Percentiles rank a stretch among this genome's conserved stretches.
These are phyloP conservation scores for Botrytis fabae DNA, from an alignment of 2,329 filamentous ascomycete species.

Conservation along the genomic window DNA sequence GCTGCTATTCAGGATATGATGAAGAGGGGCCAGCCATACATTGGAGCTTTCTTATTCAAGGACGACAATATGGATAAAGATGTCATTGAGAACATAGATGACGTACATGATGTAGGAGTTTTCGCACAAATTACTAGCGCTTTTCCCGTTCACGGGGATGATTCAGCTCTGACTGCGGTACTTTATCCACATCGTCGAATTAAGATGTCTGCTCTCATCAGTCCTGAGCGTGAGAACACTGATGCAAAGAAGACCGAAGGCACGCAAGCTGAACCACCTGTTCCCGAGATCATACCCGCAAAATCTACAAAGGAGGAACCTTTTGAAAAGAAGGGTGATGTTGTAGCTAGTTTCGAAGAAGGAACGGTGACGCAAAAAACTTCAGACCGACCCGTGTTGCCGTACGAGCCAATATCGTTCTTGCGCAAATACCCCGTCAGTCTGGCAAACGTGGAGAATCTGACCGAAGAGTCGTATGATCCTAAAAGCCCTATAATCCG, in stretches of 20 bases:
- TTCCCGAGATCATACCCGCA: conserved; percentile 60
- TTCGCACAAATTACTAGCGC: conserved; percentile 98
- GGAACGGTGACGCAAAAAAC: conserved; percentile 60
- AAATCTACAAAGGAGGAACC: conserved; percentile 56
- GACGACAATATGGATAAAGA: conserved; percentile 94
- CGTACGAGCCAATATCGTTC: conserved; percentile 88
- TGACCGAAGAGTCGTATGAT: conserved; percentile 85
- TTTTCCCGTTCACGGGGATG: conserved; percentile 86
- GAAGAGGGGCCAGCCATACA: conserved; percentile 94
- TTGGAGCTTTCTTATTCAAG: conserved; percentile 95
- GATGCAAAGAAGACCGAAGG: conserved; percentile 53
- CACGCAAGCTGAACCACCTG: conserved; percentile 46
- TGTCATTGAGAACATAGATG: conserved; percentile 83
- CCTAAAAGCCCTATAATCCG: conserved; percentile 86
- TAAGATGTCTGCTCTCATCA: conserved; percentile 79
- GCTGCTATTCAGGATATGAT: conserved; percentile 94
- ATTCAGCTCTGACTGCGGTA: conserved; percentile 84
- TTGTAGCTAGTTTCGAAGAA: conserved; percentile 97
- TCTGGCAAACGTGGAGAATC: conserved; percentile 91
- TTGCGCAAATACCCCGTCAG: conserved; percentile 89
- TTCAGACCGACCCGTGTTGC: conserved; percentile 47
- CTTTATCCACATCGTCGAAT: conserved; percentile 95
- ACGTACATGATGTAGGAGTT: conserved; percentile 93
- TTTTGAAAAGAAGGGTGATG: conserved; percentile 80
- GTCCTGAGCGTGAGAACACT: conserved; percentile 52